These are phyloP conservation scores for Salix purpurea DNA, from an alignment of 345 rosid species.

Conservation along the genomic window DNA sequence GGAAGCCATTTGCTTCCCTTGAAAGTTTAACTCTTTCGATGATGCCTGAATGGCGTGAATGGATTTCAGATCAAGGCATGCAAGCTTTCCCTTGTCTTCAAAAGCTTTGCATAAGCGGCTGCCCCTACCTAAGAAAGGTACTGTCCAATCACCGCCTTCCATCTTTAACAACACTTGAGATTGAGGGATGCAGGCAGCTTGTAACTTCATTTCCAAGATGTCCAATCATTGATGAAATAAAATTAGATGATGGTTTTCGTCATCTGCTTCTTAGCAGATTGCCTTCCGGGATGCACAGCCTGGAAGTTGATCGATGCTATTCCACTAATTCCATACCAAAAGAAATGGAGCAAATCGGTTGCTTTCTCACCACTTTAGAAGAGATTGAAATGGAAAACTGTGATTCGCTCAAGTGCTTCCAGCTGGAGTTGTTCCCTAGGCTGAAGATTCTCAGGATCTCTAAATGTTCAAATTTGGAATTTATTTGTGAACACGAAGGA, in stretches of 20 bases:
- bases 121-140: not conserved
- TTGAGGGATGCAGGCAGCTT: not conserved
- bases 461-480: not conserved
- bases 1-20: not conserved
- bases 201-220: not conserved
- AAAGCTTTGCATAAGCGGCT: conserved; percentile 4
- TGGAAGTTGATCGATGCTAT: not conserved
- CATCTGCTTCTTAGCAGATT: not conserved
- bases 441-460: not conserved
- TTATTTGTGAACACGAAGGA: not conserved
- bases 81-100: conserved; percentile 4
- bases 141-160: not conserved
- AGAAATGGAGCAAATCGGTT: not conserved
- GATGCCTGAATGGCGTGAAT: not conserved
- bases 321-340: not conserved
- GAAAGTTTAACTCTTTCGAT: not conserved
- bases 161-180: not conserved
- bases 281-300: not conserved
- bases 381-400: not conserved
- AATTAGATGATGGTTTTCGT: not conserved
- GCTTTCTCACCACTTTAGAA: not conserved
- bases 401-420: conserved; percentile 4
- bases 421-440: not conserved
- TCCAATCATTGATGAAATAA: not conserved
- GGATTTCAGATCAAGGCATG: not conserved